A percentile compares a stretch with the other conserved stretches of the same genome.
These are phyloP conservation scores for Penicillium olsonii DNA, from an alignment of 2,329 filamentous ascomycete genomes.

Conservation along the genomic window DNA sequence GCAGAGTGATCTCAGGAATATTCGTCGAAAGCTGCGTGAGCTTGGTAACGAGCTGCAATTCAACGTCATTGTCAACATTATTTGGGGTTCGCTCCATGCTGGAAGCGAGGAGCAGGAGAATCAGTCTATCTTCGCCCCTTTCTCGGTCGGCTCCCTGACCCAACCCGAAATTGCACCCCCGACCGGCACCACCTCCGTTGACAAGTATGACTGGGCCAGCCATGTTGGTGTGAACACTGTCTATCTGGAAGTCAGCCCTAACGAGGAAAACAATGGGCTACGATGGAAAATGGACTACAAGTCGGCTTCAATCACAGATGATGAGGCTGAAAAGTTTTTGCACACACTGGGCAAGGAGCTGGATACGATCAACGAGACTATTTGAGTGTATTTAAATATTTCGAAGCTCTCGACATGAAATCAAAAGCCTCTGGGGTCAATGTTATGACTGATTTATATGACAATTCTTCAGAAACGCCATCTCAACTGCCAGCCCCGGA, in stretches of 20 bases:
- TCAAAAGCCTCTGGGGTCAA: neutral
- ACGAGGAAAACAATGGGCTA: neutral
- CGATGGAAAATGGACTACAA: constrained; percentile 1
- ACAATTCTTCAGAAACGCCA: neutral
- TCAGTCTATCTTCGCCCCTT: neutral
- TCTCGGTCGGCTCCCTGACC: neutral
- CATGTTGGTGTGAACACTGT: neutral
- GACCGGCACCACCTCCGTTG: neutral
- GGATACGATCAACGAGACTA: neutral
- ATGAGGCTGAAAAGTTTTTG: neutral
- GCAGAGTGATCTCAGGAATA: neutral
- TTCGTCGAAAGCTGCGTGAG: neutral
- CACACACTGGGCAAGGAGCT: neutral
- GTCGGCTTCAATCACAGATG: neutral
- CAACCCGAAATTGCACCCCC: neutral
- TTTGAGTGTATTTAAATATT: neutral
- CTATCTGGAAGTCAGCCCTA: constrained; percentile 4
- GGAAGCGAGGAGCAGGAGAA: neutral
- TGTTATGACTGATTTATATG: neutral
- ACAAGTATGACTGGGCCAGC: neutral
- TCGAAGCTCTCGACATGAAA: no score
- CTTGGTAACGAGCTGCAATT: constrained; percentile 2
- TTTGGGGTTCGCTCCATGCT: neutral
- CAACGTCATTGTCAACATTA: constrained; percentile 6
- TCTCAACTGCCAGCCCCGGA: constrained; percentile 1